Base-by-base conservation (phyloP, 495 filamentous ascomycete species). In the Cladorrhinum samala region DNA sequence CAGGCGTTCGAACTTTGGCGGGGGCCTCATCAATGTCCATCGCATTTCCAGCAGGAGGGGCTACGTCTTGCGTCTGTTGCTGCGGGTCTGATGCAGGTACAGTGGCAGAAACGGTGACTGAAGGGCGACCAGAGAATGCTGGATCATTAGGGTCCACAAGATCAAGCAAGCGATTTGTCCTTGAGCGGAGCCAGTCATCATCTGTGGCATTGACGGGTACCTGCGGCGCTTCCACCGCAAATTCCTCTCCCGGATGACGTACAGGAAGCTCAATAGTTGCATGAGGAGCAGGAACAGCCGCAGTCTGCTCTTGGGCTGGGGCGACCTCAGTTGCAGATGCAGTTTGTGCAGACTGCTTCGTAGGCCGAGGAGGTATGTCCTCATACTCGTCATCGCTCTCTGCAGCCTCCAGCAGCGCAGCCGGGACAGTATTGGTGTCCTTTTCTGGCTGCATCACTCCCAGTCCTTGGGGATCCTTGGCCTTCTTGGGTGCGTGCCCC, bases 111-210 rank as follows among this genome's bases (percentile, higher is more conserved):
- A 46, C 50, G 5, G 57, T 14, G 2, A 45, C 55, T 9, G 60
- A 17, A 7, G 66, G 57, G 14, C 52, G 55, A 36, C 53, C n/a
- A 2, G 55, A 14, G 54, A 72, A 63, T 0, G 54, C 54, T 3
- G 70, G 56, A 43, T 77, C 77, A 40, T 79, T 72, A 2, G 72
- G 75, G 47, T 92, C 89, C 18, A 88, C 74, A 18, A 97, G 72
- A 63, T 90, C 94, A 33, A 97, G 76, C 43, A 96, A 70, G 57
- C 94, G 82, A 66, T 84, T 96, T n/a, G 91, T 96, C 57, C 88
- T 85, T 38, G 88, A 94, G 38, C 93, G 84, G 46, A 96, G 76
- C 93, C 93, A 99, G 65, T 99, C 93, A 42, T 81, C 78, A 65
- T 98, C 94, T 9, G 85, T 84, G 18, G 80, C 74, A 46, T 70